Evolutionary conservation across 768 basidiomycete species (phyloP), one percentile per base, ranked within the genome.

Genomic region (Boletus sensibilis): DNA sequence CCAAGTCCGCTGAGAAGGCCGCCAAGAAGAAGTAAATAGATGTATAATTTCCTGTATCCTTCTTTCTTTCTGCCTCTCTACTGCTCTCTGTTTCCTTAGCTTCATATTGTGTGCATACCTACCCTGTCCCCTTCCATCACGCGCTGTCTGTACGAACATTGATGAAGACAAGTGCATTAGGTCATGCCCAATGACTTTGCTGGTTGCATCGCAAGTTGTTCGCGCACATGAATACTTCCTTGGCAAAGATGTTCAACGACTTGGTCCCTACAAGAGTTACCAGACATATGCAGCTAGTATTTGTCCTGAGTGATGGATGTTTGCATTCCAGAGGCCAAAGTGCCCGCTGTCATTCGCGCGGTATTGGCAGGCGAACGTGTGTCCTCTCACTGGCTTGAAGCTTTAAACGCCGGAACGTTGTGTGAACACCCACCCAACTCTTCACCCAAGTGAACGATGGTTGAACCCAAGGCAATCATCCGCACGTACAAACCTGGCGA

Each of bases 1-100:
- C 92, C 66, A 94, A 94, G 86, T 87, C 93, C 61, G 93, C 93
- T 62, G 93, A 94, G 87, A 95, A 95, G 82, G 94, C 93, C 65
- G 73, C 84, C 79, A 92, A 92, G 90, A 92, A 92, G 89, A 92
- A 92, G 82, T 92, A 90, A 87, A 82, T 85, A 85, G 85, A 86
- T 82, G 85, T 86, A 84, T 82, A 86, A 83, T 72, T 74, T 50
- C 50, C 75, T 82, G 82, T 85, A 82, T 78, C 77, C 76, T 79
- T 77, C 79, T 78, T 75, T 78, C 72, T 74, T 73, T 76, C 71
- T 72, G 70, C 71, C 68, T 72, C 64, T 77, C 50, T 53, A 29
- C 75, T 75, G 72, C 72, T 72, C 72, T 76, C 73, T 77, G 65
- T 75, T 67, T 71, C 56, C 64, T 61, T 65, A 40, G 52, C 48